Evolutionary conservation across 331 rosid genomes (phyloP), one percentile per base, ranked within the genome.

Genomic region (Spiraea crenata): DNA sequence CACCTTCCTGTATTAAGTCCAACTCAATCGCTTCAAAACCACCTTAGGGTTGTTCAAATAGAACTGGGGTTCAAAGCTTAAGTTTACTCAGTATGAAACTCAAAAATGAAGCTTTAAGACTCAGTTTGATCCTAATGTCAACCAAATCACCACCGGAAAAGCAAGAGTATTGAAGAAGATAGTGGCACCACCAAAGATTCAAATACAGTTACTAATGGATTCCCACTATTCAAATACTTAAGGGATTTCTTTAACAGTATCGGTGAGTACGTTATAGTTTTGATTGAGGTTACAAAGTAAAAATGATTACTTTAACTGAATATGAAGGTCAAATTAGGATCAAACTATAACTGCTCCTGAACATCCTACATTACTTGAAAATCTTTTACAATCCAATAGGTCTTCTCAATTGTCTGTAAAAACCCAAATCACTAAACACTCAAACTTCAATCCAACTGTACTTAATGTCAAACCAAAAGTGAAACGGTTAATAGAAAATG

Each of bases 261-360:
- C 31, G 31, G 31, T 25, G 31, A 25, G 31, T 20, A 54, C 10
- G 41, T 20, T 3, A 25, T 20, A 12, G 5, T 39, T 25, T 19
- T 17, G 6, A 35, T 17, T 25, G n/a, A 35, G 54, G 7, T 9
- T 34, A 31, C 4, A 48, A 47, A 15, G n/a, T 48, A 37, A 2
- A 25, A 15, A 15, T 38, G 14, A 31, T 46, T 44, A 11, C 20
- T 41, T 38, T 3, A 20, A 67, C 57, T 54, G 51, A 39, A 51
- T n/a, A 54, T 48, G 3, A 70, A 65, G 42, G 40, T 63, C 45
- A 25, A 55, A 73, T n/a, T 8, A 69, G 40, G 20, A 63, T 19
- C 5, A 42, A 41, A 51, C 15, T 25, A 69, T 73, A 92, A 85
- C 67, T 81, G 73, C 67, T 82, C 90, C 80, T 80, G 82, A n/a